Percentiles rank a stretch among this genome's conserved stretches.
phyloP scores from a whole-genome alignment of 371 early-diverging fungal species.

The Massospora cicadina region DNA sequence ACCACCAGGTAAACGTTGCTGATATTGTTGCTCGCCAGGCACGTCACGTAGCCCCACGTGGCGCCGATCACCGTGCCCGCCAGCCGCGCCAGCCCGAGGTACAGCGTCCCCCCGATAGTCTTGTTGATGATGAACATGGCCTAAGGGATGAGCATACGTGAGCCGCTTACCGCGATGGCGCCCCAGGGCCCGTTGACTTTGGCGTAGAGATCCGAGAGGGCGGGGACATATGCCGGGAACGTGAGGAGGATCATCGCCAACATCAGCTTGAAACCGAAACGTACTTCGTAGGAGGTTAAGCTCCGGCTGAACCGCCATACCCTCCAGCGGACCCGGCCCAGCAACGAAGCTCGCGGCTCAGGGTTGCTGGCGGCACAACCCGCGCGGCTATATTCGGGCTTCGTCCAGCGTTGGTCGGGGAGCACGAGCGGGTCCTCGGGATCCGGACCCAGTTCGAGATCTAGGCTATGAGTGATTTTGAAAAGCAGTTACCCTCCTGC shows the following conservation, averaged over 20 bases:
- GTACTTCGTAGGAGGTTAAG: not conserved
- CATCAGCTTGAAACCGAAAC: not conserved
- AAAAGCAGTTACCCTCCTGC: not conserved
- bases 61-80: conserved; percentile 7
- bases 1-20: not conserved
- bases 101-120: conserved; percentile 5
- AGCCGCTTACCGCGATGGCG: conserved; percentile 5
- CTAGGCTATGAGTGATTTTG: not conserved
- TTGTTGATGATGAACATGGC: conserved; percentile 3
- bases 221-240: conserved; percentile 2
- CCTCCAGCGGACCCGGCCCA: not conserved
- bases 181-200: conserved; percentile 3
- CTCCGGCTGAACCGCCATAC: not conserved
- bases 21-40: not conserved
- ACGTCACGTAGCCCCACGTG: conserved; percentile 8
- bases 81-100: conserved; percentile 4
- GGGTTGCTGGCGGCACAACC: not conserved
- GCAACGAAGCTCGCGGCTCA: not conserved
- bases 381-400: not conserved
- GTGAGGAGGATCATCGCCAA: not conserved
- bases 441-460: not conserved
- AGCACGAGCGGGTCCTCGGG: not conserved
- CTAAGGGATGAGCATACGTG: not conserved
- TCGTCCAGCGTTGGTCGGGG: conserved; percentile 8
- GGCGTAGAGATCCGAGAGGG: not conserved